Percentiles rank a stretch among this genome's conserved stretches.
These are phyloP conservation scores for Coemansia javaensis DNA, from an alignment of 192 early-diverging fungal genomes.

Conservation along the genomic window DNA sequence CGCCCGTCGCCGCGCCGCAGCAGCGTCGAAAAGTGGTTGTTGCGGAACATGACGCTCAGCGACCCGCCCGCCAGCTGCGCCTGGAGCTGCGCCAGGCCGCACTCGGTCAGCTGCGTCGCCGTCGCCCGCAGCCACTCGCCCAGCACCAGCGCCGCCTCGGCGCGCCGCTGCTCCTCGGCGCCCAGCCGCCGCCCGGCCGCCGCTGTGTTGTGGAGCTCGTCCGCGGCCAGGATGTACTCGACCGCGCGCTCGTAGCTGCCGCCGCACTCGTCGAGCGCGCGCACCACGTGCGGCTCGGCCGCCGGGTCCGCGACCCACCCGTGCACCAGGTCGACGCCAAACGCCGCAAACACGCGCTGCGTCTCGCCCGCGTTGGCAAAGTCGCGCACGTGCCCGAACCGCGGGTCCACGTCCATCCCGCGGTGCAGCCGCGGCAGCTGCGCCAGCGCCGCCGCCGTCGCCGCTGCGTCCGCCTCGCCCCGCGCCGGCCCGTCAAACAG, in stretches of 20 bases:
- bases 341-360: slow-evolving; percentile 71
- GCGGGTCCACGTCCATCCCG: slow-evolving; percentile 79
- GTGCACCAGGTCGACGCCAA: slow-evolving; percentile 77
- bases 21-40: slow-evolving; percentile 88
- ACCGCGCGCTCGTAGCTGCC: slow-evolving; percentile 77
- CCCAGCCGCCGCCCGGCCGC: not conserved
- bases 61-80: slow-evolving; percentile 54
- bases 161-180: slow-evolving; percentile 7
- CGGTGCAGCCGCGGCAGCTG: slow-evolving; percentile 30
- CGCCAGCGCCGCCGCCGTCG: slow-evolving; percentile 5
- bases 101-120: slow-evolving; percentile 78
- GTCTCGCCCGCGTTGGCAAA: slow-evolving; percentile 63
- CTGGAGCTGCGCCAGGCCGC: slow-evolving; percentile 67
- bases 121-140: slow-evolving; percentile 69
- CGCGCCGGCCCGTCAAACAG: slow-evolving; percentile 20
- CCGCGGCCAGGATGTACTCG: slow-evolving; percentile 66
- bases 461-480: slow-evolving; percentile 1
- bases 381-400: slow-evolving; percentile 66
- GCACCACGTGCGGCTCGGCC: slow-evolving; percentile 52
- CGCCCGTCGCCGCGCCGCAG: slow-evolving; percentile 55
- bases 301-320: slow-evolving; percentile 82
- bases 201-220: slow-evolving; percentile 32
- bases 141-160: slow-evolving; percentile 45
- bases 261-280: slow-evolving; percentile 49
- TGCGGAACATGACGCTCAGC: slow-evolving; percentile 82